Evolutionary conservation across 2,329 filamentous ascomycete species (phyloP).

Genomic region (Penicillium paneum): DNA sequence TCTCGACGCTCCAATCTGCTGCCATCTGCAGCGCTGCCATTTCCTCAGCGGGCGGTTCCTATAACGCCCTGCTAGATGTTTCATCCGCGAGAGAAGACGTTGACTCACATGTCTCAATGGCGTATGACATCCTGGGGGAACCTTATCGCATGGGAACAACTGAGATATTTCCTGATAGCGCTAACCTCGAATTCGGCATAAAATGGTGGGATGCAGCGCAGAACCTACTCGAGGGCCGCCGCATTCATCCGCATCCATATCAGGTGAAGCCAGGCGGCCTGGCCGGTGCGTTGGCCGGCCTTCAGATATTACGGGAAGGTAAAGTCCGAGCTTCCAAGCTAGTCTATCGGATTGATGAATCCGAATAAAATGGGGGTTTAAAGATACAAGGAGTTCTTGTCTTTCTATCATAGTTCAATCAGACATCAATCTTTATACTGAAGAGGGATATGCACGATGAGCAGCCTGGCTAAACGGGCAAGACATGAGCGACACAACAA

Average conservation of each 20-base stretch:
- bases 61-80: slow-evolving; percentile 20
- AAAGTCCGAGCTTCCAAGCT: slow-evolving; percentile 22
- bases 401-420: background rate
- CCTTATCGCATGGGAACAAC: slow-evolving; percentile 16
- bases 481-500: too few relatives aligned
- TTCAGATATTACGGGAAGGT: slow-evolving; percentile 20
- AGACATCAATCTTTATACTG: background rate
- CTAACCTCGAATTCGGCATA: slow-evolving; percentile 15
- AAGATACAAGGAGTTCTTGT: background rate
- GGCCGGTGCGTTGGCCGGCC: slow-evolving; percentile 13
- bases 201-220: slow-evolving; percentile 14
- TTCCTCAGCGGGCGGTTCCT: slow-evolving; percentile 16
- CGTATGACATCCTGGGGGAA: slow-evolving; percentile 21
- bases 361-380: background rate
- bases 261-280: slow-evolving; percentile 18
- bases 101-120: slow-evolving; percentile 20
- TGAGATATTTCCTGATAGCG: slow-evolving; percentile 3
- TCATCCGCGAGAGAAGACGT: slow-evolving; percentile 18
- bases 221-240: slow-evolving; percentile 13
- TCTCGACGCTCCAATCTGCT: slow-evolving; percentile 20
- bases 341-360: slow-evolving; percentile 18
- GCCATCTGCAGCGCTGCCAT: slow-evolving; percentile 20
- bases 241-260: slow-evolving; percentile 18
- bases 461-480: too few relatives aligned
- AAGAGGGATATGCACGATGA: too few relatives aligned